phyloP scores from a whole-genome alignment of 345 rosid genomes.

The Orychophragmus violaceus region DNA sequence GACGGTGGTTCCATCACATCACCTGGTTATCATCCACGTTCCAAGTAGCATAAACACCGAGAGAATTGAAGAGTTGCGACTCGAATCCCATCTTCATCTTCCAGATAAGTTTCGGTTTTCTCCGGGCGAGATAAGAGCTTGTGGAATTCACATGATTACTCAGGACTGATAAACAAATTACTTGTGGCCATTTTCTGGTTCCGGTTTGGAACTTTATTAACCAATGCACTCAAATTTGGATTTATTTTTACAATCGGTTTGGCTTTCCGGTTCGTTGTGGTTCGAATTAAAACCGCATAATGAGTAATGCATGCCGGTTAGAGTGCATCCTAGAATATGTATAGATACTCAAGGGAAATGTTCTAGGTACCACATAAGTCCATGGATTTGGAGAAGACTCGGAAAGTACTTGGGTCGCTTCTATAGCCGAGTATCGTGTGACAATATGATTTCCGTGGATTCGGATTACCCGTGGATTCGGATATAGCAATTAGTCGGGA shows the following conservation, averaged over 20 bases:
- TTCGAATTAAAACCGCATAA: too few species aligned
- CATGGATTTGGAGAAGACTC: too few species aligned
- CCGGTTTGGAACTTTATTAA: background rate
- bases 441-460: too few species aligned
- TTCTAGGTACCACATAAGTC: too few species aligned
- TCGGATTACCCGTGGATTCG: too few species aligned
- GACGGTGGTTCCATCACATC: background rate
- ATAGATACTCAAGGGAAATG: too few species aligned
- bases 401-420: too few species aligned
- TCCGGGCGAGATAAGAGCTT: background rate
- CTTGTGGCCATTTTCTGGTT: background rate
- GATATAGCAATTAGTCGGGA: too few species aligned
- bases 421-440: too few species aligned
- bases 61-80: background rate
- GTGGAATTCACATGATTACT: background rate
- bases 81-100: background rate
- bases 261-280: background rate
- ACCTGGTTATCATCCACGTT: constrained; percentile 3
- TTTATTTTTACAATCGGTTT: background rate
- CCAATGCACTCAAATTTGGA: background rate
- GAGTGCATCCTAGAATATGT: too few species aligned
- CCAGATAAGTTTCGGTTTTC: background rate
- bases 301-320: too few species aligned
- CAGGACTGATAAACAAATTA: background rate
- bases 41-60: background rate